phyloP scores from a whole-genome alignment of 2,329 filamentous ascomycete species.

The Colletotrichum sublineola region DNA sequence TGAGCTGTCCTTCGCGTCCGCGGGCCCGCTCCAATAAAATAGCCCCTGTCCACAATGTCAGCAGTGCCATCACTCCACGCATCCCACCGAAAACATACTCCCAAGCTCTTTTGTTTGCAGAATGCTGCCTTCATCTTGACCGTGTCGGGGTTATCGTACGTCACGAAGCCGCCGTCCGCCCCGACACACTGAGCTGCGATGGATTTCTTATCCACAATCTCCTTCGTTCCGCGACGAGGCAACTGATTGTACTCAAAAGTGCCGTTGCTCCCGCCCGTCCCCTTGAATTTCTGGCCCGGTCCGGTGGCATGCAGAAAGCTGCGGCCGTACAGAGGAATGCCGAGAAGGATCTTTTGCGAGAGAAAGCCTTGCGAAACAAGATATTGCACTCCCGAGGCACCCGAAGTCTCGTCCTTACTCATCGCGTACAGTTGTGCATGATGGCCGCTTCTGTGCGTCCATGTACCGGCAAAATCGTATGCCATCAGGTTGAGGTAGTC shows the following conservation, averaged over 20 bases:
- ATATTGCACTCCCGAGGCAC: constrained; percentile 75
- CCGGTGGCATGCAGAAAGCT: constrained; percentile 77
- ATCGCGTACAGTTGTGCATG: constrained; percentile 81
- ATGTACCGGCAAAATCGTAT: constrained; percentile 83
- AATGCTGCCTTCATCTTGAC: constrained; percentile 82
- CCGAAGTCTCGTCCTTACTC: constrained; percentile 72
- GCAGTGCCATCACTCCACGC: neutral
- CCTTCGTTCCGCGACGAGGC: constrained; percentile 71
- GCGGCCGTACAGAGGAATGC: constrained; percentile 81
- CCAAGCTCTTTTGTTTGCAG: constrained; percentile 78
- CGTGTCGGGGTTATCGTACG: constrained; percentile 83
- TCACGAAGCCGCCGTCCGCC: constrained; percentile 81
- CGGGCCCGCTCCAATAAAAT: constrained; percentile 86
- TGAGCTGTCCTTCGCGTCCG: constrained; percentile 71
- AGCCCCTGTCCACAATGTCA: constrained; percentile 67
- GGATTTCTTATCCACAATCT: constrained; percentile 75
- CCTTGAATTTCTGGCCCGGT: constrained; percentile 72
- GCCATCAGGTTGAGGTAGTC: constrained; percentile 85
- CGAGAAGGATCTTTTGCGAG: constrained; percentile 78
- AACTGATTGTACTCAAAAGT: constrained; percentile 81
- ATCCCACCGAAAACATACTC: constrained; percentile 60
- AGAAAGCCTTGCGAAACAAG: constrained; percentile 76
- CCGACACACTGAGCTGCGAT: constrained; percentile 81
- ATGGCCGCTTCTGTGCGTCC: constrained; percentile 77
- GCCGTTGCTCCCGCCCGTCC: constrained; percentile 72